phyloP scores from a whole-genome alignment of 2,329 filamentous ascomycete genomes.

The Diplodia mutila region DNA sequence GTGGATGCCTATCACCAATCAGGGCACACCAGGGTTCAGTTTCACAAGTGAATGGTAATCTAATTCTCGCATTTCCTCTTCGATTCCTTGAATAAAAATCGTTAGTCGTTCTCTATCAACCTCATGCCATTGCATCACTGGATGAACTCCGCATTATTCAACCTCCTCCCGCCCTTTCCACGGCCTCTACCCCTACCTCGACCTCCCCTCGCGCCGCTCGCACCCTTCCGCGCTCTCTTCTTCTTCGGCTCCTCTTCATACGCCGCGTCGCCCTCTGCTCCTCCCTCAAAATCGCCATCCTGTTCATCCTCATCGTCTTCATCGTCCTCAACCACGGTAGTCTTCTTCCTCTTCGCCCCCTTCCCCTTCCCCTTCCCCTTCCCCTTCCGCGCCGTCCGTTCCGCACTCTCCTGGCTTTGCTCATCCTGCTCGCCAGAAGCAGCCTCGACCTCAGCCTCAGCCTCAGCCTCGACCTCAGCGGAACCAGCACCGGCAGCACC shows the following conservation, averaged over 20 bases:
- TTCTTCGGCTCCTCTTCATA: slow-evolving; percentile 12
- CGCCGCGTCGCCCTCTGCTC: neutral
- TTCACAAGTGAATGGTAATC: too few relatives aligned
- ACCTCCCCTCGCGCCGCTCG: too few relatives aligned
- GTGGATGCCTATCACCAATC: too few relatives aligned
- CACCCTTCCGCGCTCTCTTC: neutral
- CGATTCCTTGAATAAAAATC: too few relatives aligned
- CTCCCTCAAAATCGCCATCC: neutral
- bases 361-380: neutral
- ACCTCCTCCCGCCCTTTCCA: neutral
- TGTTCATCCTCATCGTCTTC: neutral
- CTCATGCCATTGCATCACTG: neutral
- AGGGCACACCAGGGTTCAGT: too few relatives aligned
- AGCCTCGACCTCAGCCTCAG: neutral
- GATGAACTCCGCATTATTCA: slow-evolving; percentile 1
- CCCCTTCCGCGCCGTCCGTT: neutral
- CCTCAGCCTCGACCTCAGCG: neutral
- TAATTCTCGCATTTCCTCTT: too few relatives aligned
- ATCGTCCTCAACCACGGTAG: neutral
- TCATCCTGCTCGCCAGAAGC: neutral
- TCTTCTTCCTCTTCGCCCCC: slow-evolving; percentile 20
- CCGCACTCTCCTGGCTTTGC: too few relatives aligned
- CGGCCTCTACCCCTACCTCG: neutral
- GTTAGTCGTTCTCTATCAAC: neutral
- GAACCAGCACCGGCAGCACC: neutral